Conservation (phyloP, 805 yeast genomes). For the Candida nemodendra region DNA sequence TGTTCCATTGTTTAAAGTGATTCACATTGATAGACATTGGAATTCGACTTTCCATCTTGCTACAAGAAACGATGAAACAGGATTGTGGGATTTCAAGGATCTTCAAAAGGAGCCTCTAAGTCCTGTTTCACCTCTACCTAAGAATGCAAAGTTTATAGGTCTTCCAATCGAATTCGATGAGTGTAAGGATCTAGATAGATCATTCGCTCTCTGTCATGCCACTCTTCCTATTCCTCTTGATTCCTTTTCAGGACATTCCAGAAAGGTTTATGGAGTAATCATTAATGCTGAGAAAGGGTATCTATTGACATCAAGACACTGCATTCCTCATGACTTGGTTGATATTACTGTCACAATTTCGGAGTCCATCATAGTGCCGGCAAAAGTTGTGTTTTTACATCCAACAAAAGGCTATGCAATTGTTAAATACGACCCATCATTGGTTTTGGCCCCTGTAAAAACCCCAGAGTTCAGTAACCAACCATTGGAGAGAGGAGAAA, state of each 20-base stretch:
- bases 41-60: conserved; percentile 67
- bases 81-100: conserved; percentile 53
- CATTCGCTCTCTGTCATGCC: conserved; percentile 70
- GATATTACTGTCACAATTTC: conserved; percentile 81
- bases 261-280: conserved; percentile 72
- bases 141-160: conserved; percentile 67
- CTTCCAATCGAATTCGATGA: conserved; percentile 57
- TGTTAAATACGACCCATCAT: conserved; percentile 73
- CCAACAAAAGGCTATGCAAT: conserved; percentile 87
- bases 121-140: conserved; percentile 50
- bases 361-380: conserved; percentile 80
- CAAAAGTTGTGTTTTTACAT: conserved; percentile 76
- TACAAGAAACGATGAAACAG: conserved; percentile 53
- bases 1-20: conserved; percentile 62
- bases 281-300: conserved; percentile 79
- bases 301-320: conserved; percentile 72
- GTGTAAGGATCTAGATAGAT: conserved; percentile 56
- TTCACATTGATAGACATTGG: conserved; percentile 87
- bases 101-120: conserved; percentile 63
- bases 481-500: conserved; percentile 72
- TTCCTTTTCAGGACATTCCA: conserved; percentile 62
- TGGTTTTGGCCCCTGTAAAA: conserved; percentile 67
- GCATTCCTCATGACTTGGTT: conserved; percentile 78
- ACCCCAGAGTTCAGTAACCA: conserved; percentile 60
- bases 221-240: conserved; percentile 71